A percentile compares a stretch with the other conserved stretches of the same genome.
phyloP scores from a whole-genome alignment of 306 rosid species.

The Glycyrrhiza uralensis region DNA sequence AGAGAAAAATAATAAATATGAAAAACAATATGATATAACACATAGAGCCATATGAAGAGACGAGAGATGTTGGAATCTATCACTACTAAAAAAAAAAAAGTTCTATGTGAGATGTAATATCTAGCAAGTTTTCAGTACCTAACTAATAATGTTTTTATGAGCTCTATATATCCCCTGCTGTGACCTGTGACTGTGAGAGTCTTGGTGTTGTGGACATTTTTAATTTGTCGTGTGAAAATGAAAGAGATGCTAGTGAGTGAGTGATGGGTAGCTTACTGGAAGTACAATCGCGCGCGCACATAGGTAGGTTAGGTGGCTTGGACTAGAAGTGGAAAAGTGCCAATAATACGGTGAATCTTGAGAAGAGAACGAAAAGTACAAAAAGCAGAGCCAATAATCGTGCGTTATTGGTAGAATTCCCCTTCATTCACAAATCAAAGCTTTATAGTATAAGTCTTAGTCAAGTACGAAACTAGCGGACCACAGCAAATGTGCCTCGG shows the following conservation, averaged over 20 bases:
- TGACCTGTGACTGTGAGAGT: too few species aligned
- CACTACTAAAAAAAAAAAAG: neutral
- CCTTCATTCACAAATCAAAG: neutral
- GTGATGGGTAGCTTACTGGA: neutral
- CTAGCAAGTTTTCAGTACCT: neutral
- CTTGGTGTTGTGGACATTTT: neutral
- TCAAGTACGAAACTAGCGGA: conserved; percentile 39
- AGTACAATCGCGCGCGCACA: neutral
- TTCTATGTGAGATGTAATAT: neutral
- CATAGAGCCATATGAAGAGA: too few species aligned
- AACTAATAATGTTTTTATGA: neutral
- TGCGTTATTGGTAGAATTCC: conserved; percentile 8
- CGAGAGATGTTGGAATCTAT: too few species aligned
- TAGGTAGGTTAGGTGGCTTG: neutral
- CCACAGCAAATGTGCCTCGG: conserved; percentile 17
- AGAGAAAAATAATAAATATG: too few species aligned
- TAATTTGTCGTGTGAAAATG: neutral
- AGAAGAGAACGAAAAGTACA: conserved; percentile 9
- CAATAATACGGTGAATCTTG: conserved; percentile 17
- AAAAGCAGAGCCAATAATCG: conserved; percentile 30
- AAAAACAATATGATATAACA: too few species aligned
- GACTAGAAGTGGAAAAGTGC: neutral
- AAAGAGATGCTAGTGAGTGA: neutral
- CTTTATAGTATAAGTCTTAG: neutral
- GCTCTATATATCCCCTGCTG: neutral